Conservation (phyloP, 2,329 filamentous ascomycete species). For the Botrytis hyacinthi region DNA sequence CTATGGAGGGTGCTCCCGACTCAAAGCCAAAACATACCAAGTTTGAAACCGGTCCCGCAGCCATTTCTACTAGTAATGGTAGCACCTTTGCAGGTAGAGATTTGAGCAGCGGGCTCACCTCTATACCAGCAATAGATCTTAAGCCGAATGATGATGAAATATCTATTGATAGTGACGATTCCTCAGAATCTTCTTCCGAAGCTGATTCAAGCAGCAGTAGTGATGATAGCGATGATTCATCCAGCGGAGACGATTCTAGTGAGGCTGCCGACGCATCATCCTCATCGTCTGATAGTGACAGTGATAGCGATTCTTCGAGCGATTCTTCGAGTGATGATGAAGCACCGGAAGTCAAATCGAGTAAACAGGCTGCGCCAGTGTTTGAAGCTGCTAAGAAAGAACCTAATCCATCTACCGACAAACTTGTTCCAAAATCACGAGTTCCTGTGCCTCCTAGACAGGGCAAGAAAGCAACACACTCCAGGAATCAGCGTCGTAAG, state of each 20-base stretch:
- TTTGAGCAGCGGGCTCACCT: constrained; percentile 27
- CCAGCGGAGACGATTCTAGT: constrained; percentile 26
- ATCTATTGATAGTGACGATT: constrained; percentile 21
- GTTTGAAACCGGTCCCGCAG: constrained; percentile 27
- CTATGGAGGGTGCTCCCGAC: constrained; percentile 26
- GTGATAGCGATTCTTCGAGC: constrained; percentile 32
- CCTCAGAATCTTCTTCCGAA: constrained; percentile 13
- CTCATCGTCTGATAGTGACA: constrained; percentile 23
- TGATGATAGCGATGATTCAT: constrained; percentile 21
- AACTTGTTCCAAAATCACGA: not conserved
- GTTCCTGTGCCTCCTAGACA: constrained; percentile 43
- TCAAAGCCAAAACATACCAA: constrained; percentile 22
- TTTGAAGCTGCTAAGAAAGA: not conserved
- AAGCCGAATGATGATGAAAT: constrained; percentile 30
- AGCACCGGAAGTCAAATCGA: constrained; percentile 42
- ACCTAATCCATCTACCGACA: not conserved
- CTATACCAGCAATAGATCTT: constrained; percentile 35
- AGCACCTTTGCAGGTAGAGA: constrained; percentile 28
- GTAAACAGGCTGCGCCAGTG: constrained; percentile 30
- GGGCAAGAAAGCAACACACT: constrained; percentile 51
- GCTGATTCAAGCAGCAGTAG: constrained; percentile 24
- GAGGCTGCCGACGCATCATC: constrained; percentile 17
- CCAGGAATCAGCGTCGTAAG: constrained; percentile 54
- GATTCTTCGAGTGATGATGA: constrained; percentile 41
- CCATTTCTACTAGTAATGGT: constrained; percentile 31